These are phyloP conservation scores for Gossypium rotundifolium DNA, from an alignment of 345 rosid species.

Conservation along the genomic window DNA sequence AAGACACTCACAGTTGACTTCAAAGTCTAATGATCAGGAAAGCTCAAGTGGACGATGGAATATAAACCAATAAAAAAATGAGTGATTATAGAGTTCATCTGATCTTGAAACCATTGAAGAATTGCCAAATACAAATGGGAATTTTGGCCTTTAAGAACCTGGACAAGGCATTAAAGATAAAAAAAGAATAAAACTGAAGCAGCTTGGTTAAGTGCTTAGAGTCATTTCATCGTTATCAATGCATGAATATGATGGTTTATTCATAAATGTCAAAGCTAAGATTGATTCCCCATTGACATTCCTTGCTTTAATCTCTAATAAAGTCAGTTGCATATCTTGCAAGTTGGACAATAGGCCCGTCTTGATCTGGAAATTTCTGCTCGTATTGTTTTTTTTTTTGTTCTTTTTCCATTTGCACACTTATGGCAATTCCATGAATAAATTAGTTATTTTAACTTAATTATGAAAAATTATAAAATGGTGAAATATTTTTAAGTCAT, in stretches of 20 bases:
- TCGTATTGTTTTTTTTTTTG: too few relatives aligned
- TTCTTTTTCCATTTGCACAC: too few relatives aligned
- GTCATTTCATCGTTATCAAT: constrained; percentile 9
- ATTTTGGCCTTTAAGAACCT: constrained; percentile 7
- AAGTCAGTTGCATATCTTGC: background rate
- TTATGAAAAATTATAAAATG: too few relatives aligned
- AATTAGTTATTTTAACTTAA: too few relatives aligned
- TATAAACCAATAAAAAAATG: too few relatives aligned
- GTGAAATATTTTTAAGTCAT: too few relatives aligned
- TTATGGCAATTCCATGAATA: too few relatives aligned
- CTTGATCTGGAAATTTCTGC: background rate
- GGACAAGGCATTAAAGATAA: background rate
- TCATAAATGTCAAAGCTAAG: background rate
- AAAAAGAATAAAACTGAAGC: constrained; percentile 15
- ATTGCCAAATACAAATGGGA: background rate
- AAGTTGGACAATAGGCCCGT: background rate
- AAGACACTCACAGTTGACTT: background rate
- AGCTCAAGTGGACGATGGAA: background rate
- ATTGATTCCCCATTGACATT: constrained; percentile 10
- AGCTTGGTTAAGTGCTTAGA: background rate
- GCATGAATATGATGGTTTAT: background rate
- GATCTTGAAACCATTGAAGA: background rate
- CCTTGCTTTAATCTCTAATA: background rate
- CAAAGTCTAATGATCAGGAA: background rate
- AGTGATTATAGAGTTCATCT: too few relatives aligned